Percentiles rank a stretch among this genome's conserved stretches.
Evolutionary conservation across 768 basidiomycete genomes (phyloP).

Genomic region (Phanerochaete carnosa): DNA sequence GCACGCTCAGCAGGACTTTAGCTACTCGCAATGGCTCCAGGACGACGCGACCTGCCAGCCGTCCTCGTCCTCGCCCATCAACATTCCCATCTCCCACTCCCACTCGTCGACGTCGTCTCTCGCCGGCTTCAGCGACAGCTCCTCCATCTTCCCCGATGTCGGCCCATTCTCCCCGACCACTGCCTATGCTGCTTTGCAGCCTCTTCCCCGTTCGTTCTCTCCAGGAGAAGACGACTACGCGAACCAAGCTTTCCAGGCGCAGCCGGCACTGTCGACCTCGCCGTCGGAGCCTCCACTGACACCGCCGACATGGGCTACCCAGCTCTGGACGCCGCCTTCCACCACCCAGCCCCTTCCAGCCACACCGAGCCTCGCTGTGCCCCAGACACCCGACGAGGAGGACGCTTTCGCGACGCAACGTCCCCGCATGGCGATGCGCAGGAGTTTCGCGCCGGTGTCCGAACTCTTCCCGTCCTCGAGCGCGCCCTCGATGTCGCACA

Average conservation of each 20-base stretch:
- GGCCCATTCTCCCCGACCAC: slow-evolving; percentile 54
- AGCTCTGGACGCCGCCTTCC: slow-evolving; percentile 55
- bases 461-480: slow-evolving; percentile 69
- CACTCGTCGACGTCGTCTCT: slow-evolving; percentile 35
- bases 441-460: slow-evolving; percentile 38
- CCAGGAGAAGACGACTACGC: slow-evolving; percentile 34
- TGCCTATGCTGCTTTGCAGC: slow-evolving; percentile 55
- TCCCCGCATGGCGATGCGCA: slow-evolving; percentile 39
- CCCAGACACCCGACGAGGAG: slow-evolving; percentile 22
- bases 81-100: slow-evolving; percentile 38
- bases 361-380: slow-evolving; percentile 29
- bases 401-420: slow-evolving; percentile 40
- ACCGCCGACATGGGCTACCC: slow-evolving; percentile 63
- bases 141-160: slow-evolving; percentile 43
- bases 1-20: slow-evolving; percentile 34
- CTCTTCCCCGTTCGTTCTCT: slow-evolving; percentile 58
- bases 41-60: slow-evolving; percentile 44
- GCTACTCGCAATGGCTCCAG: slow-evolving; percentile 53
- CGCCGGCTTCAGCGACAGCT: slow-evolving; percentile 42
- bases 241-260: slow-evolving; percentile 16
- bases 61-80: slow-evolving; percentile 56
- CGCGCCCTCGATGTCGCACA: slow-evolving; percentile 56
- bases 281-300: slow-evolving; percentile 57
- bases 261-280: slow-evolving; percentile 43
- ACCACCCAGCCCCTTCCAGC: slow-evolving; percentile 38